Evolutionary conservation across 2,329 filamentous ascomycete species (phyloP).

Genomic region (Magnaporthiopsis rhizophila): DNA sequence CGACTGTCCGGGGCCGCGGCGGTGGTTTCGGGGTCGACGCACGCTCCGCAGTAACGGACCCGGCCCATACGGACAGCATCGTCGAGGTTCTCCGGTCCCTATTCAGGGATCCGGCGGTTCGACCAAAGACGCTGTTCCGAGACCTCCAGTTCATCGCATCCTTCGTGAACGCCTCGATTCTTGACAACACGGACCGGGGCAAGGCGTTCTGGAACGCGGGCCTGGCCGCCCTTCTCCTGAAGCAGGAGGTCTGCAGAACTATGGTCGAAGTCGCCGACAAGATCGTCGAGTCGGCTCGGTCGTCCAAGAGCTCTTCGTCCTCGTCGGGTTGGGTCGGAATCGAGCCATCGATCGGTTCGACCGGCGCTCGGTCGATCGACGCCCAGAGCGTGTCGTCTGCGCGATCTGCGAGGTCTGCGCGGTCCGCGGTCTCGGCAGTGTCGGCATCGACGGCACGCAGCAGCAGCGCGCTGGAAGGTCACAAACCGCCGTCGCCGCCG

Average conservation of each 20-base stretch:
- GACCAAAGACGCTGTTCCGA: slow-evolving; percentile 74
- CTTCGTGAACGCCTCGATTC: slow-evolving; percentile 51
- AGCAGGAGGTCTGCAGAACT: slow-evolving; percentile 77
- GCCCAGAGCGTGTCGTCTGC: slow-evolving; percentile 13
- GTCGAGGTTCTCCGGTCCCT: slow-evolving; percentile 59
- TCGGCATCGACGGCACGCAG: slow-evolving; percentile 6
- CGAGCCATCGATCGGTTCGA: neutral
- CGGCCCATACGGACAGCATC: slow-evolving; percentile 54
- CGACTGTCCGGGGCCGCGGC: neutral
- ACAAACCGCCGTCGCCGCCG: slow-evolving; percentile 32
- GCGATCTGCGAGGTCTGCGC: neutral
- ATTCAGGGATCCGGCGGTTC: slow-evolving; percentile 58
- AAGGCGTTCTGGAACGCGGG: slow-evolving; percentile 90
- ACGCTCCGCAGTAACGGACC: slow-evolving; percentile 22
- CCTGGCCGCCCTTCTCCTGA: slow-evolving; percentile 78
- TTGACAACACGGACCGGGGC: slow-evolving; percentile 55
- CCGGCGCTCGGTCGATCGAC: neutral
- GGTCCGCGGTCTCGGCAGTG: neutral
- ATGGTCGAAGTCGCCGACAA: slow-evolving; percentile 58
- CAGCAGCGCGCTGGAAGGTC: slow-evolving; percentile 7
- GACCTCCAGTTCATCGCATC: slow-evolving; percentile 69
- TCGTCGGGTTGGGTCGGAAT: neutral
- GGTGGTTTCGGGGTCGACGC: neutral
- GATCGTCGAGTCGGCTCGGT: slow-evolving; percentile 28
- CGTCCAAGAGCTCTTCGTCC: neutral